Evolutionary conservation across 1,139 yeast genomes (phyloP), one percentile per base, ranked within the genome.

Genomic region (Suhomyces ambrosiae): DNA sequence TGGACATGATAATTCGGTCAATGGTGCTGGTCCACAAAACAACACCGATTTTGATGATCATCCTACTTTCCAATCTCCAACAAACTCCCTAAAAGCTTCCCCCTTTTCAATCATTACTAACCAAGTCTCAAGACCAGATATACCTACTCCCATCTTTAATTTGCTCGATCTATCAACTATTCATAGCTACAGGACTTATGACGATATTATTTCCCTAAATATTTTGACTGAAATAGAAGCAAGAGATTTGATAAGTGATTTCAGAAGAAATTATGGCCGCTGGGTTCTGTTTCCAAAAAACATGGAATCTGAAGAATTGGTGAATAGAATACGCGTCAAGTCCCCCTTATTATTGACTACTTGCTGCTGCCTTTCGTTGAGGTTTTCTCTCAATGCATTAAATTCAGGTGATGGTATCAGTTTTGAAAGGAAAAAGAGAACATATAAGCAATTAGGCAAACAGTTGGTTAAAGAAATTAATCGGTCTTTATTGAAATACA

Each of bases 241-340:
- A 0, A 51, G 71, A 7, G 70, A 68, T 23, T 58, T 85, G 27
- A 60, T 86, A 47, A 69, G 71, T 36, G 76, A 75, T 38, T 86
- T 86, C 53, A 64, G 86, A 33, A 74, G 80, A 40, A 74, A 84
- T 50, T 85, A 82, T 52, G 88, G 89, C 7, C 66, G 86, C 27
- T 86, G 95, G 95, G 82, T 84, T 3, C 80, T 86, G 41, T 79
- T 86, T 38, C 89, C 92, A 0, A 72, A 75, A 30, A 65, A 65
- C 16, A 56, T 76, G 25, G 61, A 80, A 2, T 72, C 83, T 0
- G 73, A 64, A 13, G 68, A 62, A 16, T 60, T 86, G 25, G 65
- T 85, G 7, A 74, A 68, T n/a, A 59, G 75, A 25, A 68, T 84
- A 30, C 61, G 82, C 26, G 47, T 51, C 18, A 68, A 74, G 27